phyloP scores from a whole-genome alignment of 371 early-diverging fungal species.

The Mucor piriformis region DNA sequence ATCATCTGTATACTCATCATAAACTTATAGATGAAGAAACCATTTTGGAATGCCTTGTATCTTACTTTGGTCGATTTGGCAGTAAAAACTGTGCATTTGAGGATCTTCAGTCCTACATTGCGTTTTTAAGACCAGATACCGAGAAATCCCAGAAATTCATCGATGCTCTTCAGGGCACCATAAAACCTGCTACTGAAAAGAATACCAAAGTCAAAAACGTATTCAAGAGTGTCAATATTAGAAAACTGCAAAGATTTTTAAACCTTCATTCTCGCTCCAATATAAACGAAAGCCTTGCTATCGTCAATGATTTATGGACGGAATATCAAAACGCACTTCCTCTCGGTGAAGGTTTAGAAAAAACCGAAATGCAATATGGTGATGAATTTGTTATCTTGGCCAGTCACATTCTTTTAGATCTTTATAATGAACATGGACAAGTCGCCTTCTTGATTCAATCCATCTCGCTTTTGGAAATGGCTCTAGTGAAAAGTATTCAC shows the following conservation, averaged over 20 bases:
- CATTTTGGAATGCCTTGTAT: conserved; percentile 48
- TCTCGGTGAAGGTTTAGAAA: conserved; percentile 66
- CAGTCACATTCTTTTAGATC: conserved; percentile 59
- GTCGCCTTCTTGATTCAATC: conserved; percentile 48
- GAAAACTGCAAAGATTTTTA: conserved; percentile 58
- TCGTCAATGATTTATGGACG: conserved; percentile 56
- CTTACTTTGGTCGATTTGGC: conserved; percentile 72
- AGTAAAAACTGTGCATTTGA: conserved; percentile 76
- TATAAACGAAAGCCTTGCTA: conserved; percentile 13
- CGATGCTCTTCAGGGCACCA: conserved; percentile 31
- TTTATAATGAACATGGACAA: conserved; percentile 47
- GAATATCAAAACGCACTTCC: conserved; percentile 64
- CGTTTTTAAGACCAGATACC: conserved; percentile 28
- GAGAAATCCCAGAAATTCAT: conserved; percentile 38
- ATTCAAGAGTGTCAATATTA: conserved; percentile 53
- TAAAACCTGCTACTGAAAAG: conserved; percentile 30
- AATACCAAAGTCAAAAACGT: conserved; percentile 42
- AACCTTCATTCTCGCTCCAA: conserved; percentile 32
- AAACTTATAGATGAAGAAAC: conserved; percentile 32
- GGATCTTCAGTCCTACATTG: conserved; percentile 70
- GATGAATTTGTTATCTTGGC: conserved; percentile 80
- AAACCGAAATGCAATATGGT: conserved; percentile 79
- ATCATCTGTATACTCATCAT: background rate
- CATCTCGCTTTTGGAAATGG: conserved; percentile 73
- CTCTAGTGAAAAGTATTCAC: conserved; percentile 71